Conservation (phyloP, 495 filamentous ascomycete species). For the Usnea hakonensis region DNA sequence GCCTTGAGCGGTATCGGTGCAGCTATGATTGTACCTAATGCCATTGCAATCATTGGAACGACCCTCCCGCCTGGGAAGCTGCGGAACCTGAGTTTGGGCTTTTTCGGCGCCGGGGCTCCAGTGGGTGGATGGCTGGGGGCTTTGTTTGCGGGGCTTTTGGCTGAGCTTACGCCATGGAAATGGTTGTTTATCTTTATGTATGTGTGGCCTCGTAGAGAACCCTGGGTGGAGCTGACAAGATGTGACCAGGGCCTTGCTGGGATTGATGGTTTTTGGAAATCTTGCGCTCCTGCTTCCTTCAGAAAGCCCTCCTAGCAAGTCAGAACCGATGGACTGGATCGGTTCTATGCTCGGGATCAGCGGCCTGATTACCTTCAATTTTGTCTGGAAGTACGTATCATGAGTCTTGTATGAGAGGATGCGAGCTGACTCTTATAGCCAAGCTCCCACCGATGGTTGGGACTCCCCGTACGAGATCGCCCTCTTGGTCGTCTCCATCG, state of each 20-base stretch:
- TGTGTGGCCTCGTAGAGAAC: conserved; percentile 6
- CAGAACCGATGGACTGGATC: conserved; percentile 42
- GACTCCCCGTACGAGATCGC: conserved; percentile 37
- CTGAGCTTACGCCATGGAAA: conserved; percentile 38
- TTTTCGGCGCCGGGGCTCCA: conserved; percentile 46
- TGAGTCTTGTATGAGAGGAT: not conserved
- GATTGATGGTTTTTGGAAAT: conserved; percentile 28
- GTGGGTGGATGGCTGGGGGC: conserved; percentile 40
- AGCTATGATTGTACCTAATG: conserved; percentile 41
- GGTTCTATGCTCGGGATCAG: conserved; percentile 41
- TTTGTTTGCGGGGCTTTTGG: conserved; percentile 37
- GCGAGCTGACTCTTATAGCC: conserved; percentile 27
- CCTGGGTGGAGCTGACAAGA: not conserved
- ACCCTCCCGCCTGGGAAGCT: conserved; percentile 38
- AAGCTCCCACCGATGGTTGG: conserved; percentile 47
- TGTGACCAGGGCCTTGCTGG: conserved; percentile 30
- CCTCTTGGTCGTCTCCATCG: conserved; percentile 37
- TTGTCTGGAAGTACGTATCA: conserved; percentile 45
- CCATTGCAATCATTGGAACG: conserved; percentile 40
- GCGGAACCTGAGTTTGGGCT: conserved; percentile 41
- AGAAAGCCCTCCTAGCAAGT: conserved; percentile 35
- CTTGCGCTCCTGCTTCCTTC: conserved; percentile 31
- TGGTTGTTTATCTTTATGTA: conserved; percentile 47
- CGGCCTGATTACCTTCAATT: conserved; percentile 45
- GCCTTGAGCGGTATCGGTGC: conserved; percentile 40